Evolutionary conservation across 768 basidiomycete species (phyloP).

Genomic region (Boletus rubropictus): DNA sequence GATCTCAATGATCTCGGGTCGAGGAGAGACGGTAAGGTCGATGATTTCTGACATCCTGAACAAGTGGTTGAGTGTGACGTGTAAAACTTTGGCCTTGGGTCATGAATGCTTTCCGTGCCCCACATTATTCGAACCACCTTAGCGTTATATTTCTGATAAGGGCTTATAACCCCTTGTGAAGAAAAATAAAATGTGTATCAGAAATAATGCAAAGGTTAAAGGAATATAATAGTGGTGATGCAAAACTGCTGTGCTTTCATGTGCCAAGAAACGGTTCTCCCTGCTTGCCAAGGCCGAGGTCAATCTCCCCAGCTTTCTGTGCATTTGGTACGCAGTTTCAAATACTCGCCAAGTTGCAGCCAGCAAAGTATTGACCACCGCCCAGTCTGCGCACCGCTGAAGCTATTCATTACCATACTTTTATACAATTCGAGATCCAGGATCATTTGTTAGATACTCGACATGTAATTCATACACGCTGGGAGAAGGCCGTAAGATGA

Average conservation of each 20-base stretch:
- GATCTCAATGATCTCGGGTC: conserved; percentile 27
- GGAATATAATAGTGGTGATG: too few species aligned
- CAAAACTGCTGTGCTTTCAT: too few species aligned
- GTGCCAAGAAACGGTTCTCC: too few species aligned
- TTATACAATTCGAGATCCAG: not conserved
- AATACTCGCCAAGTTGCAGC: not conserved
- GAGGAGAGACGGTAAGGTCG: conserved; percentile 31
- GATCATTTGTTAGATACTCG: not conserved
- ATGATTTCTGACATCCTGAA: conserved; percentile 28
- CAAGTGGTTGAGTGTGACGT: not conserved
- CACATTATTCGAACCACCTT: too few species aligned
- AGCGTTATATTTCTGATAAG: too few species aligned
- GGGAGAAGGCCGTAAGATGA: not conserved
- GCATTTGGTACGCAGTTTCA: not conserved
- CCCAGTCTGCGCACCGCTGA: not conserved
- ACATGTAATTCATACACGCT: conserved; percentile 1
- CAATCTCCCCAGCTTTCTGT: too few species aligned
- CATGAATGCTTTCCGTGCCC: too few species aligned
- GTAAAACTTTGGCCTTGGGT: not conserved
- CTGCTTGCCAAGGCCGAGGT: too few species aligned
- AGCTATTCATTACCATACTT: not conserved
- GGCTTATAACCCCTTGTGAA: too few species aligned
- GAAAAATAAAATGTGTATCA: too few species aligned
- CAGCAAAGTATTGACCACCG: not conserved
- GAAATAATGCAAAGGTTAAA: too few species aligned